These are phyloP conservation scores for Lactarius tabidus DNA, from an alignment of 768 basidiomycete genomes.

Conservation along the genomic window DNA sequence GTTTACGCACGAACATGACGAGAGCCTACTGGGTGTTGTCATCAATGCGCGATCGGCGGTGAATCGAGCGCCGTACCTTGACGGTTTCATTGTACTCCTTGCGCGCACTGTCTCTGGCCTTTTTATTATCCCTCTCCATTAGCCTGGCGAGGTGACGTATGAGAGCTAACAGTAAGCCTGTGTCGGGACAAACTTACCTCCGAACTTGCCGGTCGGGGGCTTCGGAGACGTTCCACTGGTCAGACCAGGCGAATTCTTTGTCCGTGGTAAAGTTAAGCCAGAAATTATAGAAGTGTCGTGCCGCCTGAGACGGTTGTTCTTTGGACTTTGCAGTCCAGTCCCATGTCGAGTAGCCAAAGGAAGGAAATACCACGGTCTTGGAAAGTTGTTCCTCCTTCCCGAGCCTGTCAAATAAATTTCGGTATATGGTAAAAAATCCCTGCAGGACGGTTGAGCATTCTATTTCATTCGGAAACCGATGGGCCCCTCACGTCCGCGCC, in stretches of 20 bases:
- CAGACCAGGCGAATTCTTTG: constrained; percentile 88
- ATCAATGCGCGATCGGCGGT: not conserved
- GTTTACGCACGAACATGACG: constrained; percentile 72
- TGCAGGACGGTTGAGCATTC: constrained; percentile 32
- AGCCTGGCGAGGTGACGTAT: constrained; percentile 43
- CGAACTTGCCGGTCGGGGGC: constrained; percentile 84
- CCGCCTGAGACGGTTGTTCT: constrained; percentile 45
- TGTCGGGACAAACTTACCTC: constrained; percentile 50
- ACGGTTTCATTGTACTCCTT: constrained; percentile 92
- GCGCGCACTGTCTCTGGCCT: constrained; percentile 79
- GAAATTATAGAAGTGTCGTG: constrained; percentile 72
- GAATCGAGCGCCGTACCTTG: constrained; percentile 47
- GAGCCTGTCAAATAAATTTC: constrained; percentile 80
- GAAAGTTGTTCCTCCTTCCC: constrained; percentile 70
- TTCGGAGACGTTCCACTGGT: constrained; percentile 76
- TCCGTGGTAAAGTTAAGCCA: constrained; percentile 85
- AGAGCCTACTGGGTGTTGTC: constrained; percentile 48
- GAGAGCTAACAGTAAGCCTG: constrained; percentile 3
- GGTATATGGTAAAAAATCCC: constrained; percentile 90
- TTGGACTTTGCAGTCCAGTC: constrained; percentile 55
- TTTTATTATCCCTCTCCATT: constrained; percentile 97
- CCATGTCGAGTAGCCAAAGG: constrained; percentile 79
- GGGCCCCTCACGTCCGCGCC: constrained; percentile 46
- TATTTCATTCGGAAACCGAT: constrained; percentile 4
- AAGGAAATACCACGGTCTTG: constrained; percentile 54